Percentiles rank a stretch among this genome's conserved stretches.
phyloP scores from a whole-genome alignment of 768 basidiomycete genomes.

The Chalciporus chontae region DNA sequence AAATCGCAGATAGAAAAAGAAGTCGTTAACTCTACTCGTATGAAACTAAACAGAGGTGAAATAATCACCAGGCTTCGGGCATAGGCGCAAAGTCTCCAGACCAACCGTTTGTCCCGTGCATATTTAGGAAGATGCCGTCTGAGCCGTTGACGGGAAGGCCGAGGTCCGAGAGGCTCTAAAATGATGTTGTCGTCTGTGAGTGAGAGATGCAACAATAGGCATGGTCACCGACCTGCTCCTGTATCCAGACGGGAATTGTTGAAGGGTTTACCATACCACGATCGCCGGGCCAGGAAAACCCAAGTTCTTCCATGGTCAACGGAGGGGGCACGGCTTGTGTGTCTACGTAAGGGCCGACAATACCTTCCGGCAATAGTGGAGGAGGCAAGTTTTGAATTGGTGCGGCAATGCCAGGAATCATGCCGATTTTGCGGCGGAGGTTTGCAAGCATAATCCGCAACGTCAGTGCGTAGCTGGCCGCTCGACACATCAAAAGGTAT shows the following conservation, averaged over 20 bases:
- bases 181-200: background rate
- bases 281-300: conserved; percentile 67
- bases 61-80: conserved; percentile 79
- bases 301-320: conserved; percentile 84
- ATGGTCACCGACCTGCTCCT: conserved; percentile 67
- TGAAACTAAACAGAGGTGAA: conserved; percentile 10
- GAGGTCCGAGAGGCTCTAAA: conserved; percentile 81
- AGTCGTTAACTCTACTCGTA: conserved; percentile 24
- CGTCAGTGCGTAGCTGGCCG: conserved; percentile 78
- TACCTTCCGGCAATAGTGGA: conserved; percentile 52
- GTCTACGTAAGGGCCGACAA: conserved; percentile 53
- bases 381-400: conserved; percentile 51
- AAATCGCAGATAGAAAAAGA: conserved; percentile 17
- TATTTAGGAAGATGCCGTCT: conserved; percentile 84
- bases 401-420: conserved; percentile 46
- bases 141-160: conserved; percentile 90
- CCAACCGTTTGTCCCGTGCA: conserved; percentile 71
- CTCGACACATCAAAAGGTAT: conserved; percentile 11
- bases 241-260: conserved; percentile 87
- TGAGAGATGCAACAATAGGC: background rate
- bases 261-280: conserved; percentile 70
- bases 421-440: conserved; percentile 82
- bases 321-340: conserved; percentile 55
- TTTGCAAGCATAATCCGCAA: conserved; percentile 92
- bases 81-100: conserved; percentile 68